Evolutionary conservation across 164 flowering plant species (phyloP).

Genomic region (Annona squamosa): DNA sequence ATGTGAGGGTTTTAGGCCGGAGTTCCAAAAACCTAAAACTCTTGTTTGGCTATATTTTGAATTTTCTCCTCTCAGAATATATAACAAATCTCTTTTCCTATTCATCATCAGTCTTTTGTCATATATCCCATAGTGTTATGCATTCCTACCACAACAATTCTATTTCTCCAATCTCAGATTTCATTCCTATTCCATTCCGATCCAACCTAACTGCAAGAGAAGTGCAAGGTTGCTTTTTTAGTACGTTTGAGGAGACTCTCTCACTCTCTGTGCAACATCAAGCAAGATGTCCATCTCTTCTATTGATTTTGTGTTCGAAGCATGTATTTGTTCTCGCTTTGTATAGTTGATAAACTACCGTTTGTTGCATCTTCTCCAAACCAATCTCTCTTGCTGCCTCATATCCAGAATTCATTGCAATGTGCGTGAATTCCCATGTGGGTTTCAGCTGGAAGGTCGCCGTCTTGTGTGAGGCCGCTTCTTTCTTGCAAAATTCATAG

Average conservation of each 20-base stretch:
- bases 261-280: neutral
- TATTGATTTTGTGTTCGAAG: neutral
- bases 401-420: neutral
- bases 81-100: too few species aligned
- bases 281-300: neutral
- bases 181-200: too few species aligned
- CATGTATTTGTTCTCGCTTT: neutral
- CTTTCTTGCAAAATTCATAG: conserved; percentile 6
- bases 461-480: conserved; percentile 7
- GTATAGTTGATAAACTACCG: neutral
- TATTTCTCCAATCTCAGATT: too few species aligned
- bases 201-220: too few species aligned
- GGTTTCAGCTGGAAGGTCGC: conserved; percentile 13
- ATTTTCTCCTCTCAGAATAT: too few species aligned
- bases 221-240: too few species aligned
- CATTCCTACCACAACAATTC: too few species aligned
- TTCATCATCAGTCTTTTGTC: too few species aligned
- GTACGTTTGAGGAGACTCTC: neutral
- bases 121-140: too few species aligned
- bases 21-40: too few species aligned
- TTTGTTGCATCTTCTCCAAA: neutral
- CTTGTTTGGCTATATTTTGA: too few species aligned
- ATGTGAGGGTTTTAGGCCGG: too few species aligned
- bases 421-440: conserved; percentile 20
- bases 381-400: neutral